These are phyloP conservation scores for Tolypocladium sp. DNA, from an alignment of 2,329 filamentous ascomycete genomes.

Conservation along the genomic window DNA sequence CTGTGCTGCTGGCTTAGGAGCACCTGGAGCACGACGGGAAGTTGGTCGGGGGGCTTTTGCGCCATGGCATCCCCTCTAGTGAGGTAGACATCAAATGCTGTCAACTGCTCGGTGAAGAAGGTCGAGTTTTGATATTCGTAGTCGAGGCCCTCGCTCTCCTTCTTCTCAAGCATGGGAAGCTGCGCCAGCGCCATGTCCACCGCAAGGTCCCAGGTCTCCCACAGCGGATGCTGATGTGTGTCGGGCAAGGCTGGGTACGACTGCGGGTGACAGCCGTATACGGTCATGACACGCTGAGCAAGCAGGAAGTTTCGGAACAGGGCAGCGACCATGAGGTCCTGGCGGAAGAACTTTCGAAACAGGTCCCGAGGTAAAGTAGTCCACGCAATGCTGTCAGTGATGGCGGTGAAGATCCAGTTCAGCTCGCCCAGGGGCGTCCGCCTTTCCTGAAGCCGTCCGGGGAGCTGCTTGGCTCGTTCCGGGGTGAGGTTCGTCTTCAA, in stretches of 20 bases:
- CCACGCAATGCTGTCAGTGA: conserved; percentile 98
- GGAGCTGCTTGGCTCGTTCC: conserved; percentile 79
- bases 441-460: conserved; percentile 84
- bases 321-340: conserved; percentile 98
- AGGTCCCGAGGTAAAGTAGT: conserved; percentile 82
- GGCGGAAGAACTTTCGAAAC: conserved; percentile 94
- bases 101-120: conserved; percentile 95
- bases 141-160: conserved; percentile 60
- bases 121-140: conserved; percentile 92
- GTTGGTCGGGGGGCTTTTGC: conserved; percentile 82
- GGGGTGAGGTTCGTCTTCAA: conserved; percentile 59
- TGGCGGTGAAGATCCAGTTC: conserved; percentile 99
- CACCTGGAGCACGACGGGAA: conserved; percentile 93
- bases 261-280: conserved; percentile 90
- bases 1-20: conserved; percentile 92
- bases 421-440: conserved; percentile 90
- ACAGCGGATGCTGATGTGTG: conserved; percentile 88
- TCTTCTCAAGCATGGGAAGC: conserved; percentile 75
- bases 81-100: conserved; percentile 93
- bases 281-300: conserved; percentile 89
- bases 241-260: conserved; percentile 88
- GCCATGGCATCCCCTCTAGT: conserved; percentile 70
- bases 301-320: conserved; percentile 93
- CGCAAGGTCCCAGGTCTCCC: conserved; percentile 96
- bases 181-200: conserved; percentile 92